phyloP scores from a whole-genome alignment of 371 early-diverging fungal species.

The Mucor indicus region DNA sequence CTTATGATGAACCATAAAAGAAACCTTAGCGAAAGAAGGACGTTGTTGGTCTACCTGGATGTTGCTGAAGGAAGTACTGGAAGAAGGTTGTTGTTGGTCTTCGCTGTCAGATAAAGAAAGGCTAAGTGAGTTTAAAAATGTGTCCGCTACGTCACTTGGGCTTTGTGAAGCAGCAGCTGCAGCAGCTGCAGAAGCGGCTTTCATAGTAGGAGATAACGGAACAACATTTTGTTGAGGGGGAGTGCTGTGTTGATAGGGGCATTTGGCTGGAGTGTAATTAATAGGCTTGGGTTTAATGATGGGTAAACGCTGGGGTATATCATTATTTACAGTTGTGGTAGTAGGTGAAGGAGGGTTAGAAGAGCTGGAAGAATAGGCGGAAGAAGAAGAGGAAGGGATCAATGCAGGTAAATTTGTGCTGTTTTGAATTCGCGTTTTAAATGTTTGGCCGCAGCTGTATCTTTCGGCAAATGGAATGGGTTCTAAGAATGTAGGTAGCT shows the following conservation, averaged over 20 bases:
- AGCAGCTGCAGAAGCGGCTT: constrained; percentile 8
- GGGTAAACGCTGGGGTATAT: background rate
- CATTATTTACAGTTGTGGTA: background rate
- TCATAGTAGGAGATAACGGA: constrained; percentile 12
- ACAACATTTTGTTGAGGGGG: background rate
- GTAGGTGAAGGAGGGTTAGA: constrained; percentile 13
- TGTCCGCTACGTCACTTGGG: constrained; percentile 16
- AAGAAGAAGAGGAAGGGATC: constrained; percentile 11
- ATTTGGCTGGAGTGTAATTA: background rate
- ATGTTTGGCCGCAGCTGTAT: background rate
- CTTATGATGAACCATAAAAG: background rate
- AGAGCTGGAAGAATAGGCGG: constrained; percentile 9
- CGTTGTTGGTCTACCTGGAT: background rate
- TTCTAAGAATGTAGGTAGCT: constrained; percentile 11
- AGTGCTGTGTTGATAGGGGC: background rate
- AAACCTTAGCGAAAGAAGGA: background rate
- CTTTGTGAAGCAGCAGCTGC: constrained; percentile 7
- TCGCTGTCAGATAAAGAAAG: background rate
- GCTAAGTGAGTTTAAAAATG: constrained; percentile 18
- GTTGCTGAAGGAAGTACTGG: background rate
- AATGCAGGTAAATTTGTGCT: background rate
- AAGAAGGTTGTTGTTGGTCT: background rate
- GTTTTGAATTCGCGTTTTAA: background rate
- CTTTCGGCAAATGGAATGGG: constrained; percentile 1
- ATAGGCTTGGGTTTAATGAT: constrained; percentile 2